Conservation (phyloP, 2,329 filamentous ascomycete species). For the Cladosporium phlei region DNA sequence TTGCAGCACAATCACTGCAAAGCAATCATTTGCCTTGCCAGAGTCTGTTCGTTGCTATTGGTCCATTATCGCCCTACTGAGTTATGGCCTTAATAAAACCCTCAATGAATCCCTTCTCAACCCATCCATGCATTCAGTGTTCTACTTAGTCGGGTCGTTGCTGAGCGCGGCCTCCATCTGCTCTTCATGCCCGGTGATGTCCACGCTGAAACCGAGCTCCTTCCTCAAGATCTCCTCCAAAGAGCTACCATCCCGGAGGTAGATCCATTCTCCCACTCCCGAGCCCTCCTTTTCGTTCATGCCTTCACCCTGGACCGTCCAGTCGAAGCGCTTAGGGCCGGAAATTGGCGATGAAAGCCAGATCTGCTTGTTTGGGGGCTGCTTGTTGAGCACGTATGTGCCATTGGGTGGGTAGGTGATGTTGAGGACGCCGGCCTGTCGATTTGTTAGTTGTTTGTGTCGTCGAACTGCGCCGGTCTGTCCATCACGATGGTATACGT, state of each 20-base stretch:
- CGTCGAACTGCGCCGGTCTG: too few relatives aligned
- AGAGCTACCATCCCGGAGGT: slow-evolving; percentile 74
- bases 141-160: slow-evolving; percentile 26
- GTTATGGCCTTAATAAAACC: too few relatives aligned
- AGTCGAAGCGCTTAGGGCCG: slow-evolving; percentile 92
- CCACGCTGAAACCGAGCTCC: slow-evolving; percentile 68
- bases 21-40: too few relatives aligned
- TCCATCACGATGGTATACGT: slow-evolving; percentile 36
- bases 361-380: slow-evolving; percentile 94
- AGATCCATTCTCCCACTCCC: slow-evolving; percentile 74
- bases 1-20: too few relatives aligned
- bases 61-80: too few relatives aligned
- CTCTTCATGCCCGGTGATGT: slow-evolving; percentile 25
- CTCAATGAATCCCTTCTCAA: too few relatives aligned
- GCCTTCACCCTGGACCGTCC: slow-evolving; percentile 67
- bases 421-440: slow-evolving; percentile 78
- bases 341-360: slow-evolving; percentile 91
- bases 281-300: slow-evolving; percentile 77
- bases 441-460: slow-evolving; percentile 1
- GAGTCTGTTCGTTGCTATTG: too few relatives aligned
- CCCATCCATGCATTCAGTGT: too few relatives aligned
- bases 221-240: slow-evolving; percentile 67
- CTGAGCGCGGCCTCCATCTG: slow-evolving; percentile 20
- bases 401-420: slow-evolving; percentile 65
- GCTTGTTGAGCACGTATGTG: slow-evolving; percentile 95